phyloP scores from a whole-genome alignment of 2,329 filamentous ascomycete genomes.

The Seiridium unicorne region DNA sequence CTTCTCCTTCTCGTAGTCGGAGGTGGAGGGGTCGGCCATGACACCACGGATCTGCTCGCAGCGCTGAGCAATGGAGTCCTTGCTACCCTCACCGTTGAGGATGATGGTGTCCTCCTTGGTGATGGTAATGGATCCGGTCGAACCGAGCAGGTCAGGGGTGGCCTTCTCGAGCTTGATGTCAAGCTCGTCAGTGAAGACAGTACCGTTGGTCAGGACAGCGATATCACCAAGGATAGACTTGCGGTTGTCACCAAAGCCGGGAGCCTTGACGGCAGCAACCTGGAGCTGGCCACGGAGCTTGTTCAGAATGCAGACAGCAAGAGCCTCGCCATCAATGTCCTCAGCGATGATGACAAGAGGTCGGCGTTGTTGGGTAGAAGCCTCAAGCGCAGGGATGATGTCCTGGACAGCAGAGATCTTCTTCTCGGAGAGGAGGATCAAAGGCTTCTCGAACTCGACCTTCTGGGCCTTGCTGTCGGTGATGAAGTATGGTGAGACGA shows the following conservation, averaged over 20 bases:
- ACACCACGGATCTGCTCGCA: constrained; percentile 99
- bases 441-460: constrained; percentile 99
- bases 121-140: constrained; percentile 97
- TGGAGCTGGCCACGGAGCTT: constrained; percentile 99
- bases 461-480: constrained; percentile 98
- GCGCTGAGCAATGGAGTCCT: constrained; percentile 89
- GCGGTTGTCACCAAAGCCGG: constrained; percentile 99
- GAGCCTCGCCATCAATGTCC: constrained; percentile 97
- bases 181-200: constrained; percentile 97
- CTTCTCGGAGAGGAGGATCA: constrained; percentile 99
- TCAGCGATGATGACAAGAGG: constrained; percentile 98
- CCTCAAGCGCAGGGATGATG: constrained; percentile 96
- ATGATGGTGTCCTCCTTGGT: constrained; percentile 99
- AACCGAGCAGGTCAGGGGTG: constrained; percentile 92
- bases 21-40: constrained; percentile 89
- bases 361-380: constrained; percentile 90
- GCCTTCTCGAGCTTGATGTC: constrained; percentile 99
- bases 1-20: constrained; percentile 99
- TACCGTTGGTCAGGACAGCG: constrained; percentile 92
- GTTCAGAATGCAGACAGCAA: constrained; percentile 99
- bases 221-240: constrained; percentile 99
- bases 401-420: constrained; percentile 99
- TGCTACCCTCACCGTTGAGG: constrained; percentile 93
- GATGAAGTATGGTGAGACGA: constrained; percentile 99
- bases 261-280: constrained; percentile 97